These are phyloP conservation scores for Aechmea fasciata DNA, from an alignment of 176 grass and related monocot species.

Conservation along the genomic window DNA sequence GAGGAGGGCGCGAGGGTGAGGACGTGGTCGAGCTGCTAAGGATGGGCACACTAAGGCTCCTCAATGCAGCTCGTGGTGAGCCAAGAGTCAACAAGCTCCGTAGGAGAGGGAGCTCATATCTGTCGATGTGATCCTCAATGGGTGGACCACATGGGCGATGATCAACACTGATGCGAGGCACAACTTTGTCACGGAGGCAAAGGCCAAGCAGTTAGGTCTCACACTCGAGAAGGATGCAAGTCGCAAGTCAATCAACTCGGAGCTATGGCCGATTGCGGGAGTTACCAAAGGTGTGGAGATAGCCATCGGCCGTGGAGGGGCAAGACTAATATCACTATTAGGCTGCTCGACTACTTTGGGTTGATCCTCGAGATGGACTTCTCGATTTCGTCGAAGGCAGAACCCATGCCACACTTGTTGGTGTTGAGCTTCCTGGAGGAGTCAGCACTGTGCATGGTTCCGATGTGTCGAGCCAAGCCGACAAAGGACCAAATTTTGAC, in stretches of 20 bases:
- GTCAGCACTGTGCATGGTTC: background rate
- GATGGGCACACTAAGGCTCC: no score
- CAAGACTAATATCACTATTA: no score
- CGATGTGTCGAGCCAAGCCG: background rate
- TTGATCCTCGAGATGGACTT: background rate
- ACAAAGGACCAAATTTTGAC: no score
- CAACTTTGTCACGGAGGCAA: background rate
- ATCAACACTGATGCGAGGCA: background rate
- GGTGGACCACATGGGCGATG: background rate
- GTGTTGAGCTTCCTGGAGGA: background rate
- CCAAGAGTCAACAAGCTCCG: no score
- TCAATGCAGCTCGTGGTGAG: no score
- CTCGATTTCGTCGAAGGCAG: background rate
- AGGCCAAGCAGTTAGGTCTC: background rate
- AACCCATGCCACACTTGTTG: background rate
- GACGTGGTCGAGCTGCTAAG: no score
- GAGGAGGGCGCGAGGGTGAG: no score
- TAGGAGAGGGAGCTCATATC: background rate
- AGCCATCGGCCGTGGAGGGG: no score
- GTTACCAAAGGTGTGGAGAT: no score
- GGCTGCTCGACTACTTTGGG: background rate
- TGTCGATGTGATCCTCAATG: background rate
- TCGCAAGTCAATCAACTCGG: no score
- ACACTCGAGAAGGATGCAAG: no score
- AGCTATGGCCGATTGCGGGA: no score